Conservation (phyloP, 2,329 filamentous ascomycete species). For the Alternaria arbusti region DNA sequence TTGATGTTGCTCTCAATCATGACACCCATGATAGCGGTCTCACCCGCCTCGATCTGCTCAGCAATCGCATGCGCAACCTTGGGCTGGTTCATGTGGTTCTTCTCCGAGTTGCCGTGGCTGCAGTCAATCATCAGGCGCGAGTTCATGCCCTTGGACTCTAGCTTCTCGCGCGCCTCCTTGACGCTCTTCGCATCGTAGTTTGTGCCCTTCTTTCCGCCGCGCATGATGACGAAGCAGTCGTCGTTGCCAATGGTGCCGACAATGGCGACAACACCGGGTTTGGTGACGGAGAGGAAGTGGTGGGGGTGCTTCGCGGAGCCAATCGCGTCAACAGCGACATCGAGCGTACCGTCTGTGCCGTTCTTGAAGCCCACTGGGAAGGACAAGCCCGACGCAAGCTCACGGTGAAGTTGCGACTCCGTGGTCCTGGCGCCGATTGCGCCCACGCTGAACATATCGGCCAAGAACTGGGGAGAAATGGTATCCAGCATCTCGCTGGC, state of each 20-base stretch:
- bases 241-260: slow-evolving; percentile 94
- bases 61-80: slow-evolving; percentile 85
- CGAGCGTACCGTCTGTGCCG: slow-evolving; percentile 88
- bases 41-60: slow-evolving; percentile 83
- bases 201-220: slow-evolving; percentile 89
- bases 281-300: slow-evolving; percentile 96
- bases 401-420: slow-evolving; percentile 93
- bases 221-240: slow-evolving; percentile 94
- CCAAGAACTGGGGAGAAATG: slow-evolving; percentile 95
- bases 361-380: slow-evolving; percentile 99
- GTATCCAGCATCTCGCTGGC: slow-evolving; percentile 98
- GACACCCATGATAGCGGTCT: slow-evolving; percentile 89
- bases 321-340: slow-evolving; percentile 93
- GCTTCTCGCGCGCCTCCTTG: slow-evolving; percentile 77
- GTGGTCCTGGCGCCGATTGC: slow-evolving; percentile 96
- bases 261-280: slow-evolving; percentile 93
- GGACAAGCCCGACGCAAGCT: slow-evolving; percentile 89
- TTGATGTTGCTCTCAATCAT: slow-evolving; percentile 99
- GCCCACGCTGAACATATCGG: slow-evolving; percentile 88
- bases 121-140: slow-evolving; percentile 96
- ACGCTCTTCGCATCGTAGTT: slow-evolving; percentile 92
- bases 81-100: slow-evolving; percentile 97
- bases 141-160: slow-evolving; percentile 75
- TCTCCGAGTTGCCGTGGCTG: slow-evolving; percentile 93
- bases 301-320: slow-evolving; percentile 90